Evolutionary conservation across 1,139 yeast genomes (phyloP), one percentile per base, ranked within the genome.

Genomic region (Candida neerlandica): DNA sequence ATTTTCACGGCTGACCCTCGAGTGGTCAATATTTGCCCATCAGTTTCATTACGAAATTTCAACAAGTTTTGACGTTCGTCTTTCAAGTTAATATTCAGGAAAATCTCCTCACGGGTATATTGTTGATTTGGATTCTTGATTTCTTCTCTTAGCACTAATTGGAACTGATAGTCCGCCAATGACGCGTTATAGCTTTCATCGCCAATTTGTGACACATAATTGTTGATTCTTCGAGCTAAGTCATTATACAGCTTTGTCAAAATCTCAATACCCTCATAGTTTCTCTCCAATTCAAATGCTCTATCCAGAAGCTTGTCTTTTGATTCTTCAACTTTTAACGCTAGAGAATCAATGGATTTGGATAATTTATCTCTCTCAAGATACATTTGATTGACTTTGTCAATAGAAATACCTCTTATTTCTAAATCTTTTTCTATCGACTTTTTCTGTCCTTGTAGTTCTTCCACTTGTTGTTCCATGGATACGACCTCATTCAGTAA

Each of bases 301-400:
- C 77, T 79, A 14, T 76, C 75, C 32, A 74, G 72, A 15, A 80
- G 71, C 14, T 70, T 62, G 11, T 69, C 57, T 45, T 65, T 62
- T 19, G 67, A 43, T 46, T 63, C 65, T 49, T 75, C 80, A 12
- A 80, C 64, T 51, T 74, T 75, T 33, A 68, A 64, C 40, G 74
- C 75, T 2, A 79, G 72, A 2, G 68, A 56, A 51, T 86, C 90
- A 40, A 86, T 73, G n/a, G 78, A 70, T 55, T 77, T 77, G 3
- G 83, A 75, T 15, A 86, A 67, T 48, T 77, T 76, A 46, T 82
- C 86, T 48, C 89, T 71, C 57, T 86, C 91, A 35, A 71, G 67
- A 57, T 81, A 82, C 67, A 87, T 73, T 52, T 75, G 66, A 57
- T 87, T 89, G 46, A 88, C 82, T 47, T 83, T 86, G 11, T 73